phyloP scores from a whole-genome alignment of 192 early-diverging fungal species.

The Anaeromyces robustus region DNA sequence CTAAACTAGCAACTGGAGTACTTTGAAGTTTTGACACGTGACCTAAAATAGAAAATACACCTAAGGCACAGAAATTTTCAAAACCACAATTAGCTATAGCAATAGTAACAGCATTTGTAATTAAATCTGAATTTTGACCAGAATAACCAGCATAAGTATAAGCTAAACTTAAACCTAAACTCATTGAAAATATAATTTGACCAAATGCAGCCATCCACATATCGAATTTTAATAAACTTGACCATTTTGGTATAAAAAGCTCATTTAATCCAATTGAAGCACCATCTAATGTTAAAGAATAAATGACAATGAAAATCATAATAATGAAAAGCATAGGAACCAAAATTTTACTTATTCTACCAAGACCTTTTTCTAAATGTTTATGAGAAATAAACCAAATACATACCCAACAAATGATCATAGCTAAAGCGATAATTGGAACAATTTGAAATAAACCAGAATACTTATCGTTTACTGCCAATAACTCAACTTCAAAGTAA shows the following conservation, averaged over 20 bases:
- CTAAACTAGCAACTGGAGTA: too few relatives aligned
- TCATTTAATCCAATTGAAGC: neutral
- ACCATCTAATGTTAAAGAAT: neutral
- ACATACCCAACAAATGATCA: neutral
- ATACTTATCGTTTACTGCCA: neutral
- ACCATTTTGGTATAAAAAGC: neutral
- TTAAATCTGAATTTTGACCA: neutral
- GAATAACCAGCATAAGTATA: neutral
- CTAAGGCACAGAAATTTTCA: neutral
- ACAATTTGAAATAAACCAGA: neutral
- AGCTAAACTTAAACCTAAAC: neutral
- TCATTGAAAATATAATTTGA: neutral
- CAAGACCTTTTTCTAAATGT: neutral
- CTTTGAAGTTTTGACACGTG: too few relatives aligned
- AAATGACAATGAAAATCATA: neutral
- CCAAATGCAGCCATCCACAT: neutral
- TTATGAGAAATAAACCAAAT: neutral
- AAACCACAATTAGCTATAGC: neutral
- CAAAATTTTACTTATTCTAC: neutral
- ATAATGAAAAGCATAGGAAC: neutral
- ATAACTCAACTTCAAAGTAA: neutral
- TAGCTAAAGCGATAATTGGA: neutral
- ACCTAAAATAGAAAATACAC: neutral
- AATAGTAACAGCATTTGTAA: neutral
- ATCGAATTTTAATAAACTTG: neutral